Evolutionary conservation across 2,329 filamentous ascomycete genomes (phyloP).

Genomic region (Emydomyces testavorans): DNA sequence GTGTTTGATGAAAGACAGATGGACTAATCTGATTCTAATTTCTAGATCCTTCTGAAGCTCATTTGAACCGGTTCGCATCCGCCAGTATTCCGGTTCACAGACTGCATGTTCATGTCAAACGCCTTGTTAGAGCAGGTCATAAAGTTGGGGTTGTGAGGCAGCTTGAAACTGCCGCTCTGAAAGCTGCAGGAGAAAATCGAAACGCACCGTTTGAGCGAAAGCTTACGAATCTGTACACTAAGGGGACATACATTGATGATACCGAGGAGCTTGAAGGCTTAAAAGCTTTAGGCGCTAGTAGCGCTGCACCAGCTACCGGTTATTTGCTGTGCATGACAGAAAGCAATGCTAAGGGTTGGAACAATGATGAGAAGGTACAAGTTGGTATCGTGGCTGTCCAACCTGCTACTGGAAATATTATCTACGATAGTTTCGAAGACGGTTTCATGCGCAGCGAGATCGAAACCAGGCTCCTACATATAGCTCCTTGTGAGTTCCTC

Average conservation of each 20-base stretch:
- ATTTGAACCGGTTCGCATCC: slow-evolving; percentile 82
- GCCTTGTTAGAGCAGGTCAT: slow-evolving; percentile 80
- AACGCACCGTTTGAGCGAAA: slow-evolving; percentile 87
- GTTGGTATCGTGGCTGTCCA: slow-evolving; percentile 90
- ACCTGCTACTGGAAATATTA: slow-evolving; percentile 86
- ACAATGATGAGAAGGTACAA: slow-evolving; percentile 85
- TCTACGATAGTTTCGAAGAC: slow-evolving; percentile 92
- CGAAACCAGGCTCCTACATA: slow-evolving; percentile 87
- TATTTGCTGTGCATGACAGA: slow-evolving; percentile 91
- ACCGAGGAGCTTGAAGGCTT: slow-evolving; percentile 59
- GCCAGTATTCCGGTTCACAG: slow-evolving; percentile 91
- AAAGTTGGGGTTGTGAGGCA: slow-evolving; percentile 95
- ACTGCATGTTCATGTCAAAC: slow-evolving; percentile 84
- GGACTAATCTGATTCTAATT: neutral
- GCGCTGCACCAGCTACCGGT: slow-evolving; percentile 53
- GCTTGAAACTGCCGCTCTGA: slow-evolving; percentile 86
- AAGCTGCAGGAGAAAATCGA: slow-evolving; percentile 87
- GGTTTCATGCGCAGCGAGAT: slow-evolving; percentile 96
- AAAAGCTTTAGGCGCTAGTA: slow-evolving; percentile 38
- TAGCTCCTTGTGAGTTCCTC: slow-evolving; percentile 88
- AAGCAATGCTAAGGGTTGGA: slow-evolving; percentile 61
- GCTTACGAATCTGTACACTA: slow-evolving; percentile 93
- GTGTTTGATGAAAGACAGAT: slow-evolving; percentile 12
- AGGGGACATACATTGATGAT: slow-evolving; percentile 94
- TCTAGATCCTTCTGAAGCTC: slow-evolving; percentile 72